These are phyloP conservation scores for Tranzscheliella williamsii DNA, from an alignment of 1,284 basidiomycete genomes.

Conservation along the genomic window DNA sequence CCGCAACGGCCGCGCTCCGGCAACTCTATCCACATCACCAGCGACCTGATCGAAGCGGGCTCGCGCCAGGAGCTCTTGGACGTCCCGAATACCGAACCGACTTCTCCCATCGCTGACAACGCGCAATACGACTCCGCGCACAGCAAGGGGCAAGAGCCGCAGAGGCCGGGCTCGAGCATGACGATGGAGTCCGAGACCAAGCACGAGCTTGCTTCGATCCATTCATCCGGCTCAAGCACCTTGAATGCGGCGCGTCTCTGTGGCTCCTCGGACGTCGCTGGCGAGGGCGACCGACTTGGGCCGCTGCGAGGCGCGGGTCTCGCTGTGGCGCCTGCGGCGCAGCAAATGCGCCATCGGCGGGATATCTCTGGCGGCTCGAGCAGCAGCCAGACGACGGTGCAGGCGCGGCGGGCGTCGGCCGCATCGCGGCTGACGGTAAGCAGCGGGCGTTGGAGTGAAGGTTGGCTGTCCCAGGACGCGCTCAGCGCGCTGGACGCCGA, in stretches of 20 bases:
- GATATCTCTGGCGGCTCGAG: constrained; percentile 8
- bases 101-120: too few species aligned
- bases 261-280: background rate
- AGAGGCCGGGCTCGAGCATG: constrained; percentile 11
- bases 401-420: constrained; percentile 10
- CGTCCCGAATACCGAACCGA: too few species aligned
- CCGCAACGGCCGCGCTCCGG: too few species aligned
- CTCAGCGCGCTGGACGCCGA: constrained; percentile 39
- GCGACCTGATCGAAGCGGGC: background rate
- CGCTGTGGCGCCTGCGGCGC: too few species aligned
- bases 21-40: too few species aligned
- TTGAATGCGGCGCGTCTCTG: constrained; percentile 3
- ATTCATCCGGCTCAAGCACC: constrained; percentile 13
- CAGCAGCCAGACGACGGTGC: constrained; percentile 12
- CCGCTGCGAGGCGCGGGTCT: too few species aligned
- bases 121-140: background rate
- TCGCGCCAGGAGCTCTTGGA: too few species aligned
- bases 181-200: constrained; percentile 26
- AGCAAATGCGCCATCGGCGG: constrained; percentile 16
- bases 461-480: constrained; percentile 26
- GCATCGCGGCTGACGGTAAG: constrained; percentile 25
- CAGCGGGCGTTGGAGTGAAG: constrained; percentile 34
- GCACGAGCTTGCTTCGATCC: constrained; percentile 21
- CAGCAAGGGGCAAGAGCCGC: too few species aligned
- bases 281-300: constrained; percentile 10